Evolutionary conservation across 805 yeast genomes (phyloP), one percentile per base, ranked within the genome.

Genomic region (Ogataea degrootiae): DNA sequence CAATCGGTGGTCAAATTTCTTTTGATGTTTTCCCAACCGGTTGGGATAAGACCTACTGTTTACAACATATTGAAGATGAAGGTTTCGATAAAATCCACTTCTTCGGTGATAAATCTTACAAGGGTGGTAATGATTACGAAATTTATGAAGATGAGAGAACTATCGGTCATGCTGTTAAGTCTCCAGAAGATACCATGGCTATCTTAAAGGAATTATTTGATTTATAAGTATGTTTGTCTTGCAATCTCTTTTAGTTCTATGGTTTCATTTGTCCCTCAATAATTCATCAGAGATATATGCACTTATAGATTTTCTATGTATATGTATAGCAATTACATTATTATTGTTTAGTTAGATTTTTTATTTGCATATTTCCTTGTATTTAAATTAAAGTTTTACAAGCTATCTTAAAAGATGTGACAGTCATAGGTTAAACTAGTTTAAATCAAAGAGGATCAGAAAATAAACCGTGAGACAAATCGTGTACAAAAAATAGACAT

Each of bases 1-100:
- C 99, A 50, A 94, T 94, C 57, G 99, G 99, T 71, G 99, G 99
- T 61, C 98, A 94, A 79, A 94, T 94, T 69, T 92, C 98, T 34
- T 94, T 94, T 63, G 99, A 94, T 65, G 98, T 94, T 55, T 94
- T 94, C 92, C 99, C 99, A 76, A 88, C 97, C 55, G 99, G 99
- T 66, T 94, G 99, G 99, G 99, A 94, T 74, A 94, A 94, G 82
- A 94, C 99, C 53, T 94, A 92, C 77, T 88, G 96, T 72, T 80
- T 94, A 67, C 90, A 85, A 72, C 99, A 92, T 72, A 91, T 94
- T 60, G 88, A 73, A 62, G 70, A 76, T 51, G 97, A 92, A 72
- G 82, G 85, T 56, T 94, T 91, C 75, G 77, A 82, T 63, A 78
- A 81, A 60, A 89, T 94, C 62, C 98, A 94, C 76, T 94, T 94